A percentile compares a stretch with the other conserved stretches of the same genome.
phyloP scores from a whole-genome alignment of 2,329 filamentous ascomycete species.

The Zymoseptoria pseudotritici region DNA sequence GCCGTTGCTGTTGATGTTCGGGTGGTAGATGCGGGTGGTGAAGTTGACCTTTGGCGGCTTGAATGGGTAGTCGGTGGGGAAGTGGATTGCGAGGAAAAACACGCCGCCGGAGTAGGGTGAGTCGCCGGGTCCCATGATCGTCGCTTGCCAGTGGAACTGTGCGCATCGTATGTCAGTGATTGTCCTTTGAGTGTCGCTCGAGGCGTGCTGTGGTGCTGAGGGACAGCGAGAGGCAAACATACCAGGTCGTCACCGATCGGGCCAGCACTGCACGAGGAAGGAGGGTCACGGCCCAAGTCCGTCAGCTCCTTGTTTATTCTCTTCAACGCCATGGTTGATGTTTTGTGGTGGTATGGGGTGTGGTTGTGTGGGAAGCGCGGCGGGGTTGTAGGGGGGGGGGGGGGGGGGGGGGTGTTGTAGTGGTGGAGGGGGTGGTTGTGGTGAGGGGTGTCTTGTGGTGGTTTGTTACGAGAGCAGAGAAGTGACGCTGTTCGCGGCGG shows the following conservation, averaged over 20 bases:
- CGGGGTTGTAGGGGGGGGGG: conserved; percentile 3
- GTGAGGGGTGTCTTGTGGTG: conserved; percentile 6
- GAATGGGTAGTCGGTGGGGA: conserved; percentile 99
- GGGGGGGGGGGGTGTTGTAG: conserved; percentile 3
- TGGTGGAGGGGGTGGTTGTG: conserved; percentile 6
- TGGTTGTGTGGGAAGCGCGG: conserved; percentile 9
- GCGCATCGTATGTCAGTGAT: conserved; percentile 26
- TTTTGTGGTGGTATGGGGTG: conserved; percentile 17
- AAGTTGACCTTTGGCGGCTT: conserved; percentile 99
- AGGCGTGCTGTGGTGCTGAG: conserved; percentile 6
- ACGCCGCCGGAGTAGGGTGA: conserved; percentile 97
- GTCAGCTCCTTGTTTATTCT: conserved; percentile 87
- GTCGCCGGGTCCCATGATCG: conserved; percentile 97
- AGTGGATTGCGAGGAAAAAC: conserved; percentile 98
- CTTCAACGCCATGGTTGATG: conserved; percentile 69
- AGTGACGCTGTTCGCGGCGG: conserved; percentile 2
- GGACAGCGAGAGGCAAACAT: conserved; percentile 40
- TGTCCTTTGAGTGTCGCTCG: conserved; percentile 9
- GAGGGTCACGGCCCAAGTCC: conserved; percentile 89
- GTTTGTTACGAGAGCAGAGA: conserved; percentile 2
- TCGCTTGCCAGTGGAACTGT: conserved; percentile 99
- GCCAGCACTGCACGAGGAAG: conserved; percentile 96
- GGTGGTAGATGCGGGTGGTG: conserved; percentile 98
- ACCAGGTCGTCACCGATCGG: conserved; percentile 97
- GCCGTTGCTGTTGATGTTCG: conserved; percentile 99